Evolutionary conservation across 306 rosid genomes (phyloP).

Genomic region (Begonia fuchsioides): DNA sequence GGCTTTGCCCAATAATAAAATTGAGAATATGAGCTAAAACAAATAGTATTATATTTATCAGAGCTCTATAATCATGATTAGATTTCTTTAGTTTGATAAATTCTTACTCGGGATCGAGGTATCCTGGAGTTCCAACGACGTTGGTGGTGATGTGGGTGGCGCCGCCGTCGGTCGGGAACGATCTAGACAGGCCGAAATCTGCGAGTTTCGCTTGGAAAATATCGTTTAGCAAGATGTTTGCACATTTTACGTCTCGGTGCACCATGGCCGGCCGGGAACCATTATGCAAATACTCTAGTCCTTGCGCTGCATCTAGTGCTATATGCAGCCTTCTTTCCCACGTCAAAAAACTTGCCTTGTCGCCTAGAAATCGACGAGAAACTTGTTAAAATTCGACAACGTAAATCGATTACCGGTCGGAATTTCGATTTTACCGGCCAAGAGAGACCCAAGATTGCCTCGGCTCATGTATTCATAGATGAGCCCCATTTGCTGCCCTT

Average conservation of each 20-base stretch:
- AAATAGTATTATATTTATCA: background rate
- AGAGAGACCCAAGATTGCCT: constrained; percentile 28
- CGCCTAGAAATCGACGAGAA: too few relatives aligned
- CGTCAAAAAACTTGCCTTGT: constrained; percentile 3
- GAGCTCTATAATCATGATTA: background rate
- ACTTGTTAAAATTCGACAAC: too few relatives aligned
- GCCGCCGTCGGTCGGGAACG: too few relatives aligned
- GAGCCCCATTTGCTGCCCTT: constrained; percentile 31
- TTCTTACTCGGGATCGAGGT: too few relatives aligned
- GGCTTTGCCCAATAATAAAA: too few relatives aligned
- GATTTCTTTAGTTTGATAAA: background rate
- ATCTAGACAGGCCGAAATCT: too few relatives aligned
- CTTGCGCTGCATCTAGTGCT: constrained; percentile 14
- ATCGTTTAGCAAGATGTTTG: too few relatives aligned
- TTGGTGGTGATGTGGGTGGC: too few relatives aligned
- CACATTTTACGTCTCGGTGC: constrained; percentile 11
- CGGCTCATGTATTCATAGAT: constrained; percentile 42
- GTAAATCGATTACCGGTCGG: too few relatives aligned
- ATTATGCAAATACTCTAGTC: constrained; percentile 10
- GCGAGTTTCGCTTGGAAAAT: too few relatives aligned
- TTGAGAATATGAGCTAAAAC: constrained; percentile 2
- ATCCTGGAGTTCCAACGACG: too few relatives aligned
- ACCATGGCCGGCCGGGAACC: constrained; percentile 11
- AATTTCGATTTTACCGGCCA: constrained; percentile 20
- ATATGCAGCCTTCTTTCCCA: constrained; percentile 10